Evolutionary conservation across 805 yeast genomes (phyloP).

Genomic region (Candida nanaspora): DNA sequence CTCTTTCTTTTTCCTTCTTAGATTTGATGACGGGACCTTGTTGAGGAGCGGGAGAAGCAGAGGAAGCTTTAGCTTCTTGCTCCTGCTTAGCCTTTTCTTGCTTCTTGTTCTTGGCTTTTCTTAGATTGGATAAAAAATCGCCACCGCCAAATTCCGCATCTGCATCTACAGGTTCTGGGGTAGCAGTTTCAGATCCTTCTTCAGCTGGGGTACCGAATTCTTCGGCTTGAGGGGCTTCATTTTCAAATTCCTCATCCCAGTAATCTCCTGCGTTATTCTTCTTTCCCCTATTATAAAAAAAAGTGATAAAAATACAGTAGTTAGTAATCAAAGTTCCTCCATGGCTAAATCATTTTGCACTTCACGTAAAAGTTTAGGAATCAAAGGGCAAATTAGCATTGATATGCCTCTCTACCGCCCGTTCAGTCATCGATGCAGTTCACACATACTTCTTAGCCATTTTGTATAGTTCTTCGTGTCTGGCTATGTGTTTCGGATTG

Average conservation of each 20-base stretch:
- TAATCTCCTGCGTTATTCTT: conserved; percentile 61
- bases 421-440: too few relatives aligned
- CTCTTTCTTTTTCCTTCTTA: conserved; percentile 91
- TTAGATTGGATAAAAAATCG: conserved; percentile 80
- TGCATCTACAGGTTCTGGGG: conserved; percentile 16
- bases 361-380: background rate
- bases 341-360: too few relatives aligned
- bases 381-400: background rate
- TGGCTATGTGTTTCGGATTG: too few relatives aligned
- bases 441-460: conserved; percentile 45
- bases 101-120: conserved; percentile 73
- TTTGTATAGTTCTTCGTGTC: conserved; percentile 11
- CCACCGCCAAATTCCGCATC: conserved; percentile 42
- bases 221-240: conserved; percentile 43
- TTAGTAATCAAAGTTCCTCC: too few relatives aligned
- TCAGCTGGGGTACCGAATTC: conserved; percentile 39
- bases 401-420: too few relatives aligned
- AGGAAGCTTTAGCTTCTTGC: conserved; percentile 37
- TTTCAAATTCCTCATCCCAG: conserved; percentile 73
- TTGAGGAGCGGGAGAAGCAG: conserved; percentile 9
- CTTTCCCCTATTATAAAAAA: conserved; percentile 37
- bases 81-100: conserved; percentile 60
- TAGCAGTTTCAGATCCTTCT: conserved; percentile 21
- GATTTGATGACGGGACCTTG: conserved; percentile 70
- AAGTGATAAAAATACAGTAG: background rate